A percentile compares a stretch with the other conserved stretches of the same genome.
These are phyloP conservation scores for Aspergillus transmontanensis DNA, from an alignment of 2,329 filamentous ascomycete species.

Conservation along the genomic window DNA sequence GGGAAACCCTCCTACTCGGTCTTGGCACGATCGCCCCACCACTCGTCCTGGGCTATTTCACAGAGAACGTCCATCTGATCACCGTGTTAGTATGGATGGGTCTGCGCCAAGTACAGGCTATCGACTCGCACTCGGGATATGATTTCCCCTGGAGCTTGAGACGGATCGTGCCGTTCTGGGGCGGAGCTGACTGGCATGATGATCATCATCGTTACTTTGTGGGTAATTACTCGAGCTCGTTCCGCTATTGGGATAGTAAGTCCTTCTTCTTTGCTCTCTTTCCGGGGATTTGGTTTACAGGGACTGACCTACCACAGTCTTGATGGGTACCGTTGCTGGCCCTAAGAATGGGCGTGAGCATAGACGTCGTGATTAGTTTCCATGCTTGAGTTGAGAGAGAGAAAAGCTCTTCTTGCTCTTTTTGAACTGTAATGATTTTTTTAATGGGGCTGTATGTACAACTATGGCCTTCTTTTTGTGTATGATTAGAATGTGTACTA, in stretches of 20 bases:
- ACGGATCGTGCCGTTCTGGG: constrained; percentile 87
- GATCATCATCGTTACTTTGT: constrained; percentile 96
- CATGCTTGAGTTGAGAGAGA: not conserved
- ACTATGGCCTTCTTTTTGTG: not conserved
- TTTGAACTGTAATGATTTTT: not conserved
- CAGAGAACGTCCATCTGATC: constrained; percentile 82
- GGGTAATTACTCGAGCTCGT: constrained; percentile 94
- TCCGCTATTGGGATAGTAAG: constrained; percentile 85
- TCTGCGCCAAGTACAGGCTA: constrained; percentile 88
- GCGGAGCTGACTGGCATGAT: constrained; percentile 91
- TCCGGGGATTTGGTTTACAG: not conserved
- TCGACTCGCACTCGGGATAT: constrained; percentile 94
- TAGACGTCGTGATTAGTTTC: not conserved
- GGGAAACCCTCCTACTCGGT: constrained; percentile 91
- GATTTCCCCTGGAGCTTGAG: constrained; percentile 96
- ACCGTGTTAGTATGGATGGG: constrained; percentile 97
- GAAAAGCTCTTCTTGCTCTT: not conserved
- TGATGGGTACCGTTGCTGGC: constrained; percentile 27
- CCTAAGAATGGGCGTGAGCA: constrained; percentile 20
- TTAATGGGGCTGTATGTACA: not conserved
- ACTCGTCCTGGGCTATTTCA: constrained; percentile 76
- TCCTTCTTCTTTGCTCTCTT: not conserved
- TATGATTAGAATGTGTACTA: not conserved
- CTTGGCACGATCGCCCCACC: constrained; percentile 79
- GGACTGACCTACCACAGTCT: constrained; percentile 13